Conservation (phyloP, 257 asterid genomes). For the Rhazya stricta region DNA sequence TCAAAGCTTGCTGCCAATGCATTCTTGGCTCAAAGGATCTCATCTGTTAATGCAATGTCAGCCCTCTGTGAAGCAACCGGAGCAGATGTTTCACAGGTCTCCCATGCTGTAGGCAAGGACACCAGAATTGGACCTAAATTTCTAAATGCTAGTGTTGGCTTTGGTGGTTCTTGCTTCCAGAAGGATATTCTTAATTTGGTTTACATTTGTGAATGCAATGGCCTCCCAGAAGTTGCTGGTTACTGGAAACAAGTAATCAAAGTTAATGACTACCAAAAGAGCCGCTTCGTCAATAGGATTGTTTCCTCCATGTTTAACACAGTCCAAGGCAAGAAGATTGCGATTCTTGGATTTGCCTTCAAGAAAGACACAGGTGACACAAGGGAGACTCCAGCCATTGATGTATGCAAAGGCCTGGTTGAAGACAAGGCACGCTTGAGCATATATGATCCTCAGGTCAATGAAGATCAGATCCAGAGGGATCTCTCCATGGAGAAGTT, state of each 20-base stretch:
- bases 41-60: constrained; percentile 80
- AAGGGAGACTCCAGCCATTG: constrained; percentile 72
- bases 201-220: constrained; percentile 77
- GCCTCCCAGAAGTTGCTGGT: constrained; percentile 68
- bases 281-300: constrained; percentile 59
- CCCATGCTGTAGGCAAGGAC: constrained; percentile 66
- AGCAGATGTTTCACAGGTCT: constrained; percentile 56
- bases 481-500: constrained; percentile 70
- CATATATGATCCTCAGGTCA: constrained; percentile 75
- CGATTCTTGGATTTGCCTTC: constrained; percentile 65
- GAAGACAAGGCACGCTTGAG: constrained; percentile 68
- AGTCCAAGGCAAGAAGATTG: constrained; percentile 61
- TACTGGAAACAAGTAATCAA: constrained; percentile 80
- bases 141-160: constrained; percentile 68
- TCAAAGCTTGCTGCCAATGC: constrained; percentile 84
- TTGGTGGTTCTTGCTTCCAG: constrained; percentile 82
- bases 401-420: constrained; percentile 67
- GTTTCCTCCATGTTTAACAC: constrained; percentile 77
- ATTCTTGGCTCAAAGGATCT: constrained; percentile 86
- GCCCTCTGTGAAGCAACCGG: constrained; percentile 83
- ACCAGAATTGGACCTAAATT: constrained; percentile 65
- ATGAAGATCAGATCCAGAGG: constrained; percentile 69
- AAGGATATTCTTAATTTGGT: constrained; percentile 74
- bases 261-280: constrained; percentile 68
- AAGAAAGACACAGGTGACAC: constrained; percentile 77